phyloP scores from a whole-genome alignment of 2,329 filamentous ascomycete species.

The Talaromyces sp. region DNA sequence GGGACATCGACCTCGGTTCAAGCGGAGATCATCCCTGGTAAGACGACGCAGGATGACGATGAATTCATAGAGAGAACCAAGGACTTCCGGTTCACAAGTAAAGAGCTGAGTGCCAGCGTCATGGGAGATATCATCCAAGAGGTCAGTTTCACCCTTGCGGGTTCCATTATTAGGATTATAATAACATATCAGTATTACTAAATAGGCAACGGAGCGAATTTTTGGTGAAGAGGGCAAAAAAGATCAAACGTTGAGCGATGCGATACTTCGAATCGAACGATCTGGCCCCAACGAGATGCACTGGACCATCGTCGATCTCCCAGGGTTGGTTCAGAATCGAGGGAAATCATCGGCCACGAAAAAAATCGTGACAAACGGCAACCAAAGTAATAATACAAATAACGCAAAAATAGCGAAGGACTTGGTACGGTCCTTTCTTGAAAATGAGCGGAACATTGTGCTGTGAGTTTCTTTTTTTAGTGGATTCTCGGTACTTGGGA shows the following conservation, averaged over 20 bases:
- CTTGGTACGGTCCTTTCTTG: slow-evolving; percentile 11
- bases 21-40: slow-evolving; percentile 18
- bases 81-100: slow-evolving; percentile 6
- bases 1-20: slow-evolving; percentile 16
- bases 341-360: neutral
- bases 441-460: slow-evolving; percentile 12
- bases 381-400: neutral
- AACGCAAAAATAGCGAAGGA: slow-evolving; percentile 11
- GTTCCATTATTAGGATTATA: neutral
- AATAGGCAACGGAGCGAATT: slow-evolving; percentile 11
- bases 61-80: slow-evolving; percentile 11
- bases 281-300: slow-evolving; percentile 13
- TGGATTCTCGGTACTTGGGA: neutral
- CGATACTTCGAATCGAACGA: slow-evolving; percentile 10
- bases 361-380: neutral
- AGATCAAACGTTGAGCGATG: slow-evolving; percentile 9
- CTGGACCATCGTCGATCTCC: slow-evolving; percentile 16
- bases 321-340: slow-evolving; percentile 12
- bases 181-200: neutral
- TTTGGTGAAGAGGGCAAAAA: neutral
- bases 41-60: slow-evolving; percentile 9
- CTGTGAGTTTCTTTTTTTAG: neutral
- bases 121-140: slow-evolving; percentile 6
- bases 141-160: neutral
- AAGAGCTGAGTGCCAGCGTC: neutral